phyloP scores from a whole-genome alignment of 768 basidiomycete species.

The Podaxis sp. region DNA sequence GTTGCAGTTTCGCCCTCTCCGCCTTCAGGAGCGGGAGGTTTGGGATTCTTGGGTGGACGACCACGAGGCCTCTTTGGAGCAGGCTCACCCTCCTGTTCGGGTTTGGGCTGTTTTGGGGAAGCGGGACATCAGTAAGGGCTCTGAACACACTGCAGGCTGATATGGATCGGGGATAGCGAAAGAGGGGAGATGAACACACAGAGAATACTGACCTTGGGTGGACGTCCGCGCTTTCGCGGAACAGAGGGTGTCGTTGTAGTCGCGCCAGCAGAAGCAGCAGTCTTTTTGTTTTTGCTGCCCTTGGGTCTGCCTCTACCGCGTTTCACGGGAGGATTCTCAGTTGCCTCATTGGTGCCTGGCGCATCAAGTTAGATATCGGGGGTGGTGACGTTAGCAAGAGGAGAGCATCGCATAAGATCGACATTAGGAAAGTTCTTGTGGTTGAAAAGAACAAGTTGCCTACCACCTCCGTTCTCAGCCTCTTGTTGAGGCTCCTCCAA shows the following conservation, averaged over 20 bases:
- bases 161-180: slow-evolving; percentile 9
- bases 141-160: slow-evolving; percentile 17
- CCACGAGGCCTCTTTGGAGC: slow-evolving; percentile 68
- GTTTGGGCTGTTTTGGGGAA: slow-evolving; percentile 36
- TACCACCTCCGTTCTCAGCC: slow-evolving; percentile 40
- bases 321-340: slow-evolving; percentile 44
- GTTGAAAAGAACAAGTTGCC: slow-evolving; percentile 27
- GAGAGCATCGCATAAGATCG: slow-evolving; percentile 19
- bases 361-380: slow-evolving; percentile 22
- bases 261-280: slow-evolving; percentile 28
- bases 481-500: slow-evolving; percentile 44
- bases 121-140: slow-evolving; percentile 19
- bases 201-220: slow-evolving; percentile 53
- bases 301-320: slow-evolving; percentile 87
- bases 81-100: slow-evolving; percentile 45
- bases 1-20: slow-evolving; percentile 24
- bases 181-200: slow-evolving; percentile 19
- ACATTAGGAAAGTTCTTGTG: slow-evolving; percentile 26
- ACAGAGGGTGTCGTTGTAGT: slow-evolving; percentile 32
- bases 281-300: slow-evolving; percentile 76
- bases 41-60: slow-evolving; percentile 69
- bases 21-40: slow-evolving; percentile 40
- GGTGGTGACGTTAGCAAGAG: slow-evolving; percentile 21
- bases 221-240: slow-evolving; percentile 62
- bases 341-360: slow-evolving; percentile 36